A percentile compares a stretch with the other conserved stretches of the same genome.
phyloP scores from a whole-genome alignment of 2,329 filamentous ascomycete genomes.

The Coniochaeta prunicola region DNA sequence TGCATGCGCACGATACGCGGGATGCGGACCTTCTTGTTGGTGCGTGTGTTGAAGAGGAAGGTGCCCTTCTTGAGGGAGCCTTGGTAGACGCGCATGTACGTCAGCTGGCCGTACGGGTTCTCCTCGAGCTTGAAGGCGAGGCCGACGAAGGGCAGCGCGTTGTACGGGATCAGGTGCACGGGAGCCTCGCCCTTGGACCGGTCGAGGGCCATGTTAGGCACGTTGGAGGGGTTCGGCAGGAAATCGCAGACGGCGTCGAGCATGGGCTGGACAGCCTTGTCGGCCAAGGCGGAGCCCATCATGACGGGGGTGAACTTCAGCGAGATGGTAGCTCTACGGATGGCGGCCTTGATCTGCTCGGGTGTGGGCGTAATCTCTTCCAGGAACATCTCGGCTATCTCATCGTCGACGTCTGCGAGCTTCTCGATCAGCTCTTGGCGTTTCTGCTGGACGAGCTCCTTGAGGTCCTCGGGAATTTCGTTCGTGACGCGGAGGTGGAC shows the following conservation, averaged over 20 bases:
- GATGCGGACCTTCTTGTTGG: constrained; percentile 91
- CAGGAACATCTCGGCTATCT: constrained; percentile 91
- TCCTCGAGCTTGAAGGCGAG: constrained; percentile 98
- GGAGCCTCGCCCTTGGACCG: constrained; percentile 68
- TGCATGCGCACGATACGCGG: constrained; percentile 99
- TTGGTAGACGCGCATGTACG: constrained; percentile 97
- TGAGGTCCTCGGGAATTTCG: constrained; percentile 74
- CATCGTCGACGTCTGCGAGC: constrained; percentile 93
- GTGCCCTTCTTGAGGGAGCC: constrained; percentile 81
- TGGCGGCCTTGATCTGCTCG: constrained; percentile 83
- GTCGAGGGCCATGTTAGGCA: constrained; percentile 85
- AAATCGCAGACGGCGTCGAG: constrained; percentile 95
- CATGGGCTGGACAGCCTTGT: constrained; percentile 92
- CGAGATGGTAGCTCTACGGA: constrained; percentile 81
- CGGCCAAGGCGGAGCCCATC: constrained; percentile 91
- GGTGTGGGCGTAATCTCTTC: constrained; percentile 76
- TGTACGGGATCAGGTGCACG: constrained; percentile 88
- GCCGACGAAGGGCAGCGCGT: constrained; percentile 87
- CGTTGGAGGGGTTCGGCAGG: constrained; percentile 83
- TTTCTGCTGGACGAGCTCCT: constrained; percentile 72
- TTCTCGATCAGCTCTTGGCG: constrained; percentile 85
- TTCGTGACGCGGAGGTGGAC: constrained; percentile 69
- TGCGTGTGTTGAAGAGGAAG: constrained; percentile 89
- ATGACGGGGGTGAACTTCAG: constrained; percentile 91
- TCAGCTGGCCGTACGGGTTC: constrained; percentile 96